Evolutionary conservation across 2,329 filamentous ascomycete species (phyloP).

Genomic region (Chrysoporthe deuterocubensis): DNA sequence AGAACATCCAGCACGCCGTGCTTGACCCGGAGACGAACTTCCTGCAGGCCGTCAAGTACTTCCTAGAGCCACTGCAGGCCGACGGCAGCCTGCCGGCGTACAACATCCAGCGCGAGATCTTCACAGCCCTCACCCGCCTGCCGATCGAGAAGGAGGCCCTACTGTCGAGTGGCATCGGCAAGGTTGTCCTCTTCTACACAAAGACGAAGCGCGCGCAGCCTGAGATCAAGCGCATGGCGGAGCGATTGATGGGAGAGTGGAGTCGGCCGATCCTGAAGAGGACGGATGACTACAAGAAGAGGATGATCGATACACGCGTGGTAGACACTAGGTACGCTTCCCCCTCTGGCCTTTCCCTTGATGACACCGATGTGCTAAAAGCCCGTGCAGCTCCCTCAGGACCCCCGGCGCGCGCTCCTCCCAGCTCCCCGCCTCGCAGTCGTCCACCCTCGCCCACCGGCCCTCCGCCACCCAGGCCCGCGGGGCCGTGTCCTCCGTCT

Average conservation of each 20-base stretch:
- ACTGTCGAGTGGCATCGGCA: slow-evolving; percentile 90
- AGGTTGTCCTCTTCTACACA: slow-evolving; percentile 96
- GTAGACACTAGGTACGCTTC: slow-evolving; percentile 65
- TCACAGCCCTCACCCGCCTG: slow-evolving; percentile 76
- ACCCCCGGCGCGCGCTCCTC: slow-evolving; percentile 29
- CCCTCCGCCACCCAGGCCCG: slow-evolving; percentile 44
- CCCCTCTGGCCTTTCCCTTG: not conserved
- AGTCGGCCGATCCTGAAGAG: slow-evolving; percentile 91
- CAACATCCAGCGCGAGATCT: slow-evolving; percentile 95
- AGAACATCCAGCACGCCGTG: slow-evolving; percentile 80
- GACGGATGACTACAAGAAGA: slow-evolving; percentile 93
- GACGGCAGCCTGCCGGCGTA: slow-evolving; percentile 95
- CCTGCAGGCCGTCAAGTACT: slow-evolving; percentile 92
- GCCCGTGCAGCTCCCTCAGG: slow-evolving; percentile 52
- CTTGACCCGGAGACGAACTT: slow-evolving; percentile 96
- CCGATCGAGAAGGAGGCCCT: slow-evolving; percentile 91
- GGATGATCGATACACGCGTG: slow-evolving; percentile 66
- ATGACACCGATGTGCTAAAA: not conserved
- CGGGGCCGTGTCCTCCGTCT: slow-evolving; percentile 31
- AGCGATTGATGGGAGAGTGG: slow-evolving; percentile 93
- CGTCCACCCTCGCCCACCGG: slow-evolving; percentile 55
- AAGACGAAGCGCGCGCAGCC: slow-evolving; percentile 89
- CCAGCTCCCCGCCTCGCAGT: slow-evolving; percentile 39
- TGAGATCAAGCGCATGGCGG: slow-evolving; percentile 89
- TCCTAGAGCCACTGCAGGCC: slow-evolving; percentile 84